Evolutionary conservation across 192 early-diverging fungal species (phyloP), one percentile per base, ranked within the genome.

Genomic region (Chytriomyces sp.): DNA sequence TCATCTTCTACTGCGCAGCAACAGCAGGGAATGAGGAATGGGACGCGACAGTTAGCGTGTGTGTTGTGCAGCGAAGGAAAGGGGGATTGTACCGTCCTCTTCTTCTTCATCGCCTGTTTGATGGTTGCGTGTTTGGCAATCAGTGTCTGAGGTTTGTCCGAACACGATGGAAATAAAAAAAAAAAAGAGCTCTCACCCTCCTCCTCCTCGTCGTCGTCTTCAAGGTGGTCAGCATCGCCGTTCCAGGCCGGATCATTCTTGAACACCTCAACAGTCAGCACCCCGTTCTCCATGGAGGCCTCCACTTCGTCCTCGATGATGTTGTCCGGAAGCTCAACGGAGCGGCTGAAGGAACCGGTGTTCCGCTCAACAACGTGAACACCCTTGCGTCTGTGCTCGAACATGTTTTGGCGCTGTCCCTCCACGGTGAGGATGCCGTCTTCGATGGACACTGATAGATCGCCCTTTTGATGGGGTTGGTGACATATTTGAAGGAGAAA

Each of bases 221-320:
- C 53, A 8, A 10, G 9, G 9, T 53, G 50, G 50, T 53, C 20
- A n/a, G 53, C 53, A 0, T 13, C 16, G 53, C 5, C 53, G 5
- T 57, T 57, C 53, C 53, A 57, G 53, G 13, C 0, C 5, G 53
- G 53, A 20, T 57, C 3, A 20, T 57, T 1, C 53, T 57, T 57
- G 53, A 57, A 57, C 16, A 57, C 53, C 53, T 57, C 53, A 57
- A 57, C 53, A 57, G 53, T 57, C 53, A 57, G 20, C 16, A 57
- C 53, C 13, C 53, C 53, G 5, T 57, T 57, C 53, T 57, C 53
- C 53, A 57, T 57, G 53, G 53, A n/a, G 3, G 53, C 53, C 53
- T 57, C 0, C 53, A 57, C 53, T 20, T 57, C 53, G 5, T 57
- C 53, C 20, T 57, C 53, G 5, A 57, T 57, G 53, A 57, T 57